phyloP scores from a whole-genome alignment of 768 basidiomycete species.

The Amylocystis lapponica region DNA sequence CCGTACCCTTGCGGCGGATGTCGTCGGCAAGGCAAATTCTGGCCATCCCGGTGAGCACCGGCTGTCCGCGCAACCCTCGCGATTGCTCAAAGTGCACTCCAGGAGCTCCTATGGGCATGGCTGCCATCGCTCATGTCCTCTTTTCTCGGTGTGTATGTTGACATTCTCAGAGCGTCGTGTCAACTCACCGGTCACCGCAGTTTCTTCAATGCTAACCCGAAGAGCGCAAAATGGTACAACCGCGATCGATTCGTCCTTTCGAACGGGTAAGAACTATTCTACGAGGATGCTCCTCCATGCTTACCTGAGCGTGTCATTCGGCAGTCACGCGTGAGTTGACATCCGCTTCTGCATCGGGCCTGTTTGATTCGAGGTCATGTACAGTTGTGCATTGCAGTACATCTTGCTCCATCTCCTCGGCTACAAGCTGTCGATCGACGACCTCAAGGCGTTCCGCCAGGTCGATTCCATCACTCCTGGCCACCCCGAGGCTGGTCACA shows the following conservation, averaged over 20 bases:
- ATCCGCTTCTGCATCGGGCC: background rate
- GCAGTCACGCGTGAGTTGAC: constrained; percentile 67
- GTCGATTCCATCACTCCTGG: constrained; percentile 87
- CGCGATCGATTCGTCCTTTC: constrained; percentile 96
- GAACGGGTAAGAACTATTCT: constrained; percentile 85
- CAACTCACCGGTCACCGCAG: constrained; percentile 34
- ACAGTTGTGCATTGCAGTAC: constrained; percentile 90
- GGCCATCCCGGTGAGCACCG: constrained; percentile 73
- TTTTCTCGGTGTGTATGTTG: constrained; percentile 58
- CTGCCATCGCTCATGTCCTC: constrained; percentile 74
- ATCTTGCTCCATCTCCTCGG: constrained; percentile 87
- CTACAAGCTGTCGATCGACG: constrained; percentile 88
- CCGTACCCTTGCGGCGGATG: constrained; percentile 69
- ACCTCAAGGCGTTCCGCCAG: constrained; percentile 92
- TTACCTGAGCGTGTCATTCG: constrained; percentile 8
- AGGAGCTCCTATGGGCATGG: constrained; percentile 96
- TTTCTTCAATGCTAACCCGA: constrained; percentile 85
- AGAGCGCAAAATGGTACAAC: constrained; percentile 90
- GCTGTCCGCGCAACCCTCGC: background rate
- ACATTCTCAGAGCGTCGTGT: background rate
- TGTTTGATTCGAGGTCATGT: background rate
- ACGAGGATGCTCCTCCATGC: no score
- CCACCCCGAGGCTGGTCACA: constrained; percentile 78
- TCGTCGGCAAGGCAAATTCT: constrained; percentile 85
- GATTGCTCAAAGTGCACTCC: constrained; percentile 3